Percentiles rank a stretch among this genome's conserved stretches.
Conservation (phyloP, 2,329 filamentous ascomycete species). For the Trichoderma oligosporum region DNA sequence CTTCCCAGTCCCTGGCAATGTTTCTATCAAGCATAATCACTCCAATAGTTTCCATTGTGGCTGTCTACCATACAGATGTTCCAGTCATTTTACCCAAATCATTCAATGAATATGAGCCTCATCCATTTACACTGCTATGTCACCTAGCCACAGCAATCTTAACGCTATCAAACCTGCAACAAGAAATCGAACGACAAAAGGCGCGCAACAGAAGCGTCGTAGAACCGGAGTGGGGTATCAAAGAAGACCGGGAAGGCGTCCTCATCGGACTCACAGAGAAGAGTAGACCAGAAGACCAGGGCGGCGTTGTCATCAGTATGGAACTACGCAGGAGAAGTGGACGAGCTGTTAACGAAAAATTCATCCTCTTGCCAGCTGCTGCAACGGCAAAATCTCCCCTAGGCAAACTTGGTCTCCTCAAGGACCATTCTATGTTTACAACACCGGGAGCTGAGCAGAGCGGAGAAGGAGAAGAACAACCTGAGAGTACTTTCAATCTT, state of each 20-base stretch:
- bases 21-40: slow-evolving; percentile 68
- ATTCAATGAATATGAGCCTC: slow-evolving; percentile 57
- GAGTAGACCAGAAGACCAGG: slow-evolving; percentile 38
- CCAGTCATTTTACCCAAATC: slow-evolving; percentile 49
- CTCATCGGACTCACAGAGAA: slow-evolving; percentile 60
- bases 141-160: slow-evolving; percentile 90
- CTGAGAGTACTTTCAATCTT: slow-evolving; percentile 77
- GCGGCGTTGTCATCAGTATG: slow-evolving; percentile 71
- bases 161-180: slow-evolving; percentile 66
- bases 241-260: slow-evolving; percentile 73
- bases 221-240: slow-evolving; percentile 74
- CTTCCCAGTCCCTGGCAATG: slow-evolving; percentile 55
- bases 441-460: slow-evolving; percentile 37
- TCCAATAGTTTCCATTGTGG: slow-evolving; percentile 67
- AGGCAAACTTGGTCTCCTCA: slow-evolving; percentile 55
- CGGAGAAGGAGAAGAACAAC: slow-evolving; percentile 48
- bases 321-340: slow-evolving; percentile 84
- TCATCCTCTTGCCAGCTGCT: slow-evolving; percentile 44
- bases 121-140: slow-evolving; percentile 66
- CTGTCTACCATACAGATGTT: slow-evolving; percentile 79
- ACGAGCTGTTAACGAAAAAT: slow-evolving; percentile 67
- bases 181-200: slow-evolving; percentile 69
- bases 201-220: slow-evolving; percentile 71
- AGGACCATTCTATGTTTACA: slow-evolving; percentile 71
- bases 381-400: slow-evolving; percentile 1